phyloP scores from a whole-genome alignment of 208 protist species.

The Leishmania arabica region DNA sequence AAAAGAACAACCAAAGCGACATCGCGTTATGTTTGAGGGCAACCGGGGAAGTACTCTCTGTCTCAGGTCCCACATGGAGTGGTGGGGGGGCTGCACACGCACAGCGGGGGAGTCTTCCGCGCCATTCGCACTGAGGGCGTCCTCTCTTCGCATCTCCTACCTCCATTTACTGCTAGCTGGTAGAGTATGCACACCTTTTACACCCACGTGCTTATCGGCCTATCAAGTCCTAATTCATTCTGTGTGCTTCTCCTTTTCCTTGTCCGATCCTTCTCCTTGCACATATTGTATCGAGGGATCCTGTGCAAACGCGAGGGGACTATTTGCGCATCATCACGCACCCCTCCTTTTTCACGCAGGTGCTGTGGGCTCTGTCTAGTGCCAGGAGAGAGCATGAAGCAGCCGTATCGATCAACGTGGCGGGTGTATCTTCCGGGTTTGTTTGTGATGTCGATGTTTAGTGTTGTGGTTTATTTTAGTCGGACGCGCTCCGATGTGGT shows the following conservation, averaged over 20 bases:
- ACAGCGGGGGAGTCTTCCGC: neutral
- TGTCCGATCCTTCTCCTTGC: neutral
- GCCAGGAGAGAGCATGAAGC: conserved; percentile 42
- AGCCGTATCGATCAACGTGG: conserved; percentile 80
- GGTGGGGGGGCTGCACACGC: neutral
- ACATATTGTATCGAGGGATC: neutral
- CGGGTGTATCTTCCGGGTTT: conserved; percentile 77
- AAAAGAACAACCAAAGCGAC: neutral
- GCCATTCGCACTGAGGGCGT: no score
- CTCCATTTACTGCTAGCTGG: neutral
- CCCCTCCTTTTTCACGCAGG: neutral
- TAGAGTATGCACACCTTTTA: no score
- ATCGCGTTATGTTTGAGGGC: neutral
- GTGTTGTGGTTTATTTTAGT: conserved; percentile 71
- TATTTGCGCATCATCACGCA: neutral
- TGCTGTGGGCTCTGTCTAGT: neutral
- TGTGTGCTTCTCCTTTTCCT: neutral
- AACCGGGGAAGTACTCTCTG: neutral
- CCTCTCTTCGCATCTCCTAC: neutral
- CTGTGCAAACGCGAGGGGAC: neutral
- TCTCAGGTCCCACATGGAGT: neutral
- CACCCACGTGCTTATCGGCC: neutral
- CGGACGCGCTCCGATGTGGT: conserved; percentile 56
- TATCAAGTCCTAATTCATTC: neutral
- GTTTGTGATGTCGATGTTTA: conserved; percentile 71